These are phyloP conservation scores for Phytophthora sojae DNA, from an alignment of 352 stramenopile genomes.

Conservation along the genomic window DNA sequence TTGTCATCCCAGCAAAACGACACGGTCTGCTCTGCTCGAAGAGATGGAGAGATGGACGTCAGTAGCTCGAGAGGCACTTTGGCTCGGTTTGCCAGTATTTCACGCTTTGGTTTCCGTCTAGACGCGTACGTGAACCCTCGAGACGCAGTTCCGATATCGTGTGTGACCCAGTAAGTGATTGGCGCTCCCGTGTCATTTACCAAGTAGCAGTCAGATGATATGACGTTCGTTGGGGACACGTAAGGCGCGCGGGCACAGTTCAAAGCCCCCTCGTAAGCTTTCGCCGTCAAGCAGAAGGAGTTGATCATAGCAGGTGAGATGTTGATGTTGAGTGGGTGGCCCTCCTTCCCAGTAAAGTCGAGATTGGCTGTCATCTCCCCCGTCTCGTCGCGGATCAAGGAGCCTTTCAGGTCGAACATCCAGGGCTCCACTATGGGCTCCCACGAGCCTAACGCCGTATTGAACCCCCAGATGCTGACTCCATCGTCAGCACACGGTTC, in stretches of 20 bases:
- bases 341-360: slow-evolving; percentile 59
- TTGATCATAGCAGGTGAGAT: slow-evolving; percentile 74
- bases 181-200: slow-evolving; percentile 69
- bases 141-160: slow-evolving; percentile 50
- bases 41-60: slow-evolving; percentile 67
- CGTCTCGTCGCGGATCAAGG: slow-evolving; percentile 43
- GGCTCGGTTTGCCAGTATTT: slow-evolving; percentile 54
- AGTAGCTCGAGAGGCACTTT: slow-evolving; percentile 81
- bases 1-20: slow-evolving; percentile 79
- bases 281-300: slow-evolving; percentile 61
- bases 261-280: slow-evolving; percentile 64
- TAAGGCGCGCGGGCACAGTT: slow-evolving; percentile 22
- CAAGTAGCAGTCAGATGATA: slow-evolving; percentile 85
- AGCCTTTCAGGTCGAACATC: slow-evolving; percentile 63
- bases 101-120: slow-evolving; percentile 47
- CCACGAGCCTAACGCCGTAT: slow-evolving; percentile 76
- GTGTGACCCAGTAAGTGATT: slow-evolving; percentile 75
- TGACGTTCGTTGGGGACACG: slow-evolving; percentile 65
- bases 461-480: slow-evolving; percentile 82
- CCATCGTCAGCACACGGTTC: slow-evolving; percentile 73
- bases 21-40: slow-evolving; percentile 77
- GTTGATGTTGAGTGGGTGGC: slow-evolving; percentile 73
- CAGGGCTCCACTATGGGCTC: slow-evolving; percentile 84
- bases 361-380: slow-evolving; percentile 66
- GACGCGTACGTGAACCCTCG: slow-evolving; percentile 69